These are phyloP conservation scores for Tolypocladium amazonense DNA, from an alignment of 2,329 filamentous ascomycete genomes.

Conservation along the genomic window DNA sequence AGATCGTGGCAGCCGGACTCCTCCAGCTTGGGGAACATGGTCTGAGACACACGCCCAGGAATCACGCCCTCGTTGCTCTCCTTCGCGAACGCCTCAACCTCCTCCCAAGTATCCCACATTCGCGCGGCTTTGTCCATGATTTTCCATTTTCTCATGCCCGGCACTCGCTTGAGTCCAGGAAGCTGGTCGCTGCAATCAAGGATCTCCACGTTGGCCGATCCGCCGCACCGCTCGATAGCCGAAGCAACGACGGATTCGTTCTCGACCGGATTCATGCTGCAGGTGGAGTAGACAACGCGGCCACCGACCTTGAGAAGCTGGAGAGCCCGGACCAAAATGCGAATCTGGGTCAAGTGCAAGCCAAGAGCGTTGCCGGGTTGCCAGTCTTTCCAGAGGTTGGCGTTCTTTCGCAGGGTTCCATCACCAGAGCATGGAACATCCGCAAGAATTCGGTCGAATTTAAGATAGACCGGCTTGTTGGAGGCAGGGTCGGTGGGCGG, in stretches of 20 bases:
- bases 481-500: constrained; percentile 44
- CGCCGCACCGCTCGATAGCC: constrained; percentile 85
- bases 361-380: constrained; percentile 77
- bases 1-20: constrained; percentile 47
- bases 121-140: constrained; percentile 80
- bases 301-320: constrained; percentile 96
- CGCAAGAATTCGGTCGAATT: constrained; percentile 92
- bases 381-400: constrained; percentile 93
- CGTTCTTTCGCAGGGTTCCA: constrained; percentile 87
- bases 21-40: constrained; percentile 68
- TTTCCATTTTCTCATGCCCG: constrained; percentile 74
- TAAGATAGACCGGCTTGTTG: constrained; percentile 62
- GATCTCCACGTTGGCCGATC: constrained; percentile 68
- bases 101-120: constrained; percentile 72
- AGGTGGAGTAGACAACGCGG: constrained; percentile 93
- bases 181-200: constrained; percentile 74
- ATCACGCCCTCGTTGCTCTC: constrained; percentile 40
- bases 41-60: constrained; percentile 61
- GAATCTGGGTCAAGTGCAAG: constrained; percentile 74
- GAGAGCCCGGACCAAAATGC: constrained; percentile 82
- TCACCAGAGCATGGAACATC: constrained; percentile 97
- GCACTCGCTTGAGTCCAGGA: constrained; percentile 61
- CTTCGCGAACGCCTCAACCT: constrained; percentile 61
- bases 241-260: constrained; percentile 87
- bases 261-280: constrained; percentile 97